Conservation (phyloP, 176 grass and related monocot genomes). For the Otatea glauca region DNA sequence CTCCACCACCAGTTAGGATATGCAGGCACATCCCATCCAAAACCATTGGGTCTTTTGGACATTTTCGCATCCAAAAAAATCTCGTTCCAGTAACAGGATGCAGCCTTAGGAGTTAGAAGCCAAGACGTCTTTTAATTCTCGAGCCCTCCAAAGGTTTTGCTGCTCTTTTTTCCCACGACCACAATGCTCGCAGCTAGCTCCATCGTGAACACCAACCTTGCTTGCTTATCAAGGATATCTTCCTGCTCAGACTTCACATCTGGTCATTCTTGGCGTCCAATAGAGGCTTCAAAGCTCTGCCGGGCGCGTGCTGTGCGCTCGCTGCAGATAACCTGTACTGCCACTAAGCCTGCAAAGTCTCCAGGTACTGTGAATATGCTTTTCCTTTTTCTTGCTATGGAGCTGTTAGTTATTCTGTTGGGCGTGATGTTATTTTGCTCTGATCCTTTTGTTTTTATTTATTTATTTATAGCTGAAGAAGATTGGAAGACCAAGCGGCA, state of each 20-base stretch:
- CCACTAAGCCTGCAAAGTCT: constrained; percentile 86
- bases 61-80: constrained; percentile 44
- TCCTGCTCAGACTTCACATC: constrained; percentile 64
- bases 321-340: constrained; percentile 65
- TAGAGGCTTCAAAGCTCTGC: constrained; percentile 40
- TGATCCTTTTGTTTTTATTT: constrained; percentile 16
- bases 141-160: constrained; percentile 14
- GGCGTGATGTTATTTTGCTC: constrained; percentile 14
- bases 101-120: constrained; percentile 15
- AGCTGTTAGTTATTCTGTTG: constrained; percentile 17
- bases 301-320: constrained; percentile 33
- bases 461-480: constrained; percentile 69
- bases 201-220: constrained; percentile 60
- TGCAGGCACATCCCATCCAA: constrained; percentile 56
- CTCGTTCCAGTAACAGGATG: constrained; percentile 33
- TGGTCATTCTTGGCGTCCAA: constrained; percentile 55
- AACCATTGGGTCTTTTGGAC: constrained; percentile 46
- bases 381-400: not conserved
- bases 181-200: constrained; percentile 79
- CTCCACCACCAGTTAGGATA: constrained; percentile 77
- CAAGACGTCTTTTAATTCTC: constrained; percentile 15
- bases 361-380: constrained; percentile 55
- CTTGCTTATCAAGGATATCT: constrained; percentile 61
- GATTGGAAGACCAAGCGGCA: constrained; percentile 93
- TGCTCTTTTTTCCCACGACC: constrained; percentile 38